Base-by-base conservation (phyloP, 768 basidiomycete genomes). In the Phlegmacium glaucopus region DNA sequence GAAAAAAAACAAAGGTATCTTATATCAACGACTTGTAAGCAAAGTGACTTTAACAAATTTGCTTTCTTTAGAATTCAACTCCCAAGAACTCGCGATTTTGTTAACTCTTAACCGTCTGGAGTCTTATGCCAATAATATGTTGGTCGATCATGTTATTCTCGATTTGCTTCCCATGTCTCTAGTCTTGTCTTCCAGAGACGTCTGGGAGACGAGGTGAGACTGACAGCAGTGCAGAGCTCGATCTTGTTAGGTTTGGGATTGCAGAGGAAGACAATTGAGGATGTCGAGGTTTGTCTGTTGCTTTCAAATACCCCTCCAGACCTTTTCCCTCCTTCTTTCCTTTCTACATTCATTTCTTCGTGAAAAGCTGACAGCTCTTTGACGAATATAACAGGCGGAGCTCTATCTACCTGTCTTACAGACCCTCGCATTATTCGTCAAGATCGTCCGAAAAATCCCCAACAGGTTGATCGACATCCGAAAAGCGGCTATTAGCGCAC, bases 71-170 rank as follows among this genome's bases (percentile, higher is more conserved):
- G 32, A 34, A 34, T n/a, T 75, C n/a, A 57, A 58, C 18, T 58
- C 74, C 7, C 53, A 57, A 18, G 64, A 75, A 39, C 65, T 90
- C 61, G 70, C 80, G 1, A 70, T 85, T 39, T 62, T 88, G 6
- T 63, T 94, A 47, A 85, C 91, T 0, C 92, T 95, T 0, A 97
- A 98, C 65, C 86, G 96, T 1, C 77, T 99, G 11, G 89, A 94
- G 57, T 90, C 95, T 5, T 99, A 99, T 54, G 88, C 93, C 1
- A 94, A 96, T 64, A 93, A 93, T 61, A 85, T 88, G 82, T 77
- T 98, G 35, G 96, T 98, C 65, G 97, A 95, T 59, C 96, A 98
- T 61, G 92, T 95, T 56, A 80, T 98, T 47, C 76, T 98, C 34
- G 96, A 99, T 64, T 75, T 98, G 18, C 75, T 99, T 11, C 95